These are phyloP conservation scores for Dendrobium officinale DNA, from an alignment of 106 monocot species.

Conservation along the genomic window DNA sequence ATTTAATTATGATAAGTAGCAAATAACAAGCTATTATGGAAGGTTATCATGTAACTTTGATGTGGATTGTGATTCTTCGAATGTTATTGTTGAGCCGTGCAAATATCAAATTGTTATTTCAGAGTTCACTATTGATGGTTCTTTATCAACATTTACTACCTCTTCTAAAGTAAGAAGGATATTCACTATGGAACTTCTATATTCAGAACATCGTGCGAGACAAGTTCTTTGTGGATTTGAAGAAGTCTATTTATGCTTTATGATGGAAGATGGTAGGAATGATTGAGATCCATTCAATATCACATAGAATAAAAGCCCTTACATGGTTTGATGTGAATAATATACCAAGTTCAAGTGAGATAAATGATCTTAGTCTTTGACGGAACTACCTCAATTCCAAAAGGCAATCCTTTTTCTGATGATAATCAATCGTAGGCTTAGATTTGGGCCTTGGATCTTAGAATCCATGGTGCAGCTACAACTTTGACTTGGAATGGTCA, in stretches of 20 bases:
- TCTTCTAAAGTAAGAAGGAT: slow-evolving; percentile 79
- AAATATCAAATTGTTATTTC: slow-evolving; percentile 72
- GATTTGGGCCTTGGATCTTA: slow-evolving; percentile 83
- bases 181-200: slow-evolving; percentile 84
- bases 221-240: slow-evolving; percentile 83
- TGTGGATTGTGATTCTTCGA: slow-evolving; percentile 65
- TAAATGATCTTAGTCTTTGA: slow-evolving; percentile 57
- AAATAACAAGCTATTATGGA: slow-evolving; percentile 59
- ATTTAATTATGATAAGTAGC: slow-evolving; percentile 57
- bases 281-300: slow-evolving; percentile 73
- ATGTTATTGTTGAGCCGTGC: slow-evolving; percentile 27
- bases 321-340: slow-evolving; percentile 70
- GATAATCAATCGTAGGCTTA: slow-evolving; percentile 46
- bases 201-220: slow-evolving; percentile 58
- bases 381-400: slow-evolving; percentile 86
- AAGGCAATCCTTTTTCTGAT: slow-evolving; percentile 66
- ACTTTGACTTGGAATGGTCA: slow-evolving; percentile 73
- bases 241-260: slow-evolving; percentile 85
- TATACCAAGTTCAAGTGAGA: slow-evolving; percentile 55
- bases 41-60: slow-evolving; percentile 85
- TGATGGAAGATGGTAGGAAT: slow-evolving; percentile 81
- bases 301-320: slow-evolving; percentile 73
- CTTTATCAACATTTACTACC: slow-evolving; percentile 39
- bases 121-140: slow-evolving; percentile 55
- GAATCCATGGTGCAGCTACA: slow-evolving; percentile 92